Evolutionary conservation across 2,329 filamentous ascomycete genomes (phyloP), one percentile per base, ranked within the genome.

Genomic region (Grosmannia penicillata): DNA sequence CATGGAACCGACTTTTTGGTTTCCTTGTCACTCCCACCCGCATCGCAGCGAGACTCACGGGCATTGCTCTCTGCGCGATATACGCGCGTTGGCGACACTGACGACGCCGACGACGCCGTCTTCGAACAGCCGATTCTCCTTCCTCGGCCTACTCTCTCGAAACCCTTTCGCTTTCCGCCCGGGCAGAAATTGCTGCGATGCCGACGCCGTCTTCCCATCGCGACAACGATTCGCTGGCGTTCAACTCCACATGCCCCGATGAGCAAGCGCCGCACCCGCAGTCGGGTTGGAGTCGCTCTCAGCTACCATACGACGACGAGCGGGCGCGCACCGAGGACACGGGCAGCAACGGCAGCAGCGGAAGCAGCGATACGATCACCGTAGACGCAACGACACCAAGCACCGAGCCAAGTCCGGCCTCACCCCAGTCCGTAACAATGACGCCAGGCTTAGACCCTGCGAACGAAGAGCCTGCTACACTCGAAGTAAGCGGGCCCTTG

Each of bases 181-280:
- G n/a, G n/a, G n/a, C n/a, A n/a, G n/a, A n/a, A n/a, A n/a, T n/a
- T n/a, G n/a, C n/a, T n/a, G n/a, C n/a, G 22, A 50, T 50, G 48
- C 48, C 48, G 24, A 50, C 48, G 3, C 48, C 48, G 8, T 45
- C 48, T 13, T 41, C 44, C 17, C 43, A 42, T 37, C 34, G 38
- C 27, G 39, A 41, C 8, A 39, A 35, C 36, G 43, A 48, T 3
- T 34, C 44, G 17, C 53, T 57, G 40, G 51, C 49, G 39, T 60
- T 62, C 31, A 43, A 39, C 46, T 59, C 59, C 33, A 60, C 60
- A 46, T 66, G 62, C 41, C 62, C 62, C 41, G 62, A 66, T 41
- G 59, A 65, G 21, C 49, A 56, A 51, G 36, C 47, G 49, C 39
- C 50, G 37, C 36, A 46, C 37, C 42, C 53, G 43, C 43, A 45